phyloP scores from a whole-genome alignment of 75 land plant genomes.

The Ceratopteris richardii region DNA sequence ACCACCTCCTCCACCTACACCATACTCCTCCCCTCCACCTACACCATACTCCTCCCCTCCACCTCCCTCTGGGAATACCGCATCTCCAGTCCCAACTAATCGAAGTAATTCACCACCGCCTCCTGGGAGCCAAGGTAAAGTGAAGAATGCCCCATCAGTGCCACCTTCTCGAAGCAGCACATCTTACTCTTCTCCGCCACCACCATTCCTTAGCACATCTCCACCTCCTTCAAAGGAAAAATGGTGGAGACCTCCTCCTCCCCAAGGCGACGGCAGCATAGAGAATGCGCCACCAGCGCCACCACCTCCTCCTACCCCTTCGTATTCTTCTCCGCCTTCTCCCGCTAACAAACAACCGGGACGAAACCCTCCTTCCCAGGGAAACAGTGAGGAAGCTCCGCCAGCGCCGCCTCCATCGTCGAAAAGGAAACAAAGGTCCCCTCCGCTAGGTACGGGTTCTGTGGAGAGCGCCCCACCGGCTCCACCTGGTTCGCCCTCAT shows the following conservation, averaged over 20 bases:
- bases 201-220: not conserved
- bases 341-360: too few relatives aligned
- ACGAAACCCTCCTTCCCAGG: too few relatives aligned
- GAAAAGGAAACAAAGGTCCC: not conserved
- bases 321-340: not conserved
- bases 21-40: not conserved
- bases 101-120: conserved; percentile 1
- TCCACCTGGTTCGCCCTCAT: not conserved
- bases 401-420: not conserved
- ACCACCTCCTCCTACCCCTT: not conserved
- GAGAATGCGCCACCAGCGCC: conserved; percentile 4
- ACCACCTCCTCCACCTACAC: conserved; percentile 9
- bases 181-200: not conserved
- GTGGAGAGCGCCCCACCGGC: conserved; percentile 4
- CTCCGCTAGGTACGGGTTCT: not conserved
- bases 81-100: not conserved
- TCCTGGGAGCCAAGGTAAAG: not conserved
- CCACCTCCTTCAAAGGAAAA: conserved; percentile 7
- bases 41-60: not conserved
- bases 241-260: conserved; percentile 2
- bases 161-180: not conserved
- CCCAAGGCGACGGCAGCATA: not conserved
- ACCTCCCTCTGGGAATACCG: too few relatives aligned
- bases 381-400: not conserved
- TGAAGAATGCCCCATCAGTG: not conserved